A percentile compares a stretch with the other conserved stretches of the same genome.
phyloP scores from a whole-genome alignment of 1,284 basidiomycete genomes.

The Apiotrichum gracile region DNA sequence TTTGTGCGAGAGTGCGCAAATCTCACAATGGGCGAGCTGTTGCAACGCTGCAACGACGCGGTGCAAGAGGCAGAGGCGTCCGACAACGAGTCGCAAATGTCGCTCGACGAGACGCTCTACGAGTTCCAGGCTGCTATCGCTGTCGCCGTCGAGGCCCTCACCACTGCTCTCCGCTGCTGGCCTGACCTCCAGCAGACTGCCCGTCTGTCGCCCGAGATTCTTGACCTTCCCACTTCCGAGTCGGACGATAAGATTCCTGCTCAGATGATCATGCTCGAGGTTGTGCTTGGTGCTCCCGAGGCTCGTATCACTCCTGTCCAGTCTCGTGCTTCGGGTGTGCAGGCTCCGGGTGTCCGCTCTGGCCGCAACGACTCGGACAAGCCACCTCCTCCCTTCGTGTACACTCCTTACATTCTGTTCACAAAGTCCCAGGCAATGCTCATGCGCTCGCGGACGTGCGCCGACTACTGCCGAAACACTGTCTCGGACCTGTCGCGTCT shows the following conservation, averaged over 20 bases:
- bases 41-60: conserved; percentile 46
- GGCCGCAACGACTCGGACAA: conserved; percentile 44
- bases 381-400: conserved; percentile 50
- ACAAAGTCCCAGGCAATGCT: conserved; percentile 50
- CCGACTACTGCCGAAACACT: conserved; percentile 44
- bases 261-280: conserved; percentile 50
- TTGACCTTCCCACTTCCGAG: conserved; percentile 48
- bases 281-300: conserved; percentile 48
- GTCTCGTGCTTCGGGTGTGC: conserved; percentile 40
- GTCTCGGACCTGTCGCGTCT: conserved; percentile 43
- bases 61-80: conserved; percentile 38
- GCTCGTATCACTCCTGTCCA: conserved; percentile 34
- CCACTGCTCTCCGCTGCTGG: conserved; percentile 49
- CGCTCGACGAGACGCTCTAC: conserved; percentile 47
- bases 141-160: conserved; percentile 50
- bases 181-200: conserved; percentile 48
- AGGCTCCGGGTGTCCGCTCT: conserved; percentile 35
- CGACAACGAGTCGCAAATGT: conserved; percentile 28
- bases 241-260: conserved; percentile 39
- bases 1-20: conserved; percentile 48
- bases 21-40: conserved; percentile 48
- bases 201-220: conserved; percentile 50
- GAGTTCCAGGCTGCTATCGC: conserved; percentile 51
- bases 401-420: conserved; percentile 52
- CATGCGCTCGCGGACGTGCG: conserved; percentile 43